A percentile compares a stretch with the other conserved stretches of the same genome.
These are phyloP conservation scores for Sicyos baderoa DNA, from an alignment of 306 rosid genomes.

Conservation along the genomic window DNA sequence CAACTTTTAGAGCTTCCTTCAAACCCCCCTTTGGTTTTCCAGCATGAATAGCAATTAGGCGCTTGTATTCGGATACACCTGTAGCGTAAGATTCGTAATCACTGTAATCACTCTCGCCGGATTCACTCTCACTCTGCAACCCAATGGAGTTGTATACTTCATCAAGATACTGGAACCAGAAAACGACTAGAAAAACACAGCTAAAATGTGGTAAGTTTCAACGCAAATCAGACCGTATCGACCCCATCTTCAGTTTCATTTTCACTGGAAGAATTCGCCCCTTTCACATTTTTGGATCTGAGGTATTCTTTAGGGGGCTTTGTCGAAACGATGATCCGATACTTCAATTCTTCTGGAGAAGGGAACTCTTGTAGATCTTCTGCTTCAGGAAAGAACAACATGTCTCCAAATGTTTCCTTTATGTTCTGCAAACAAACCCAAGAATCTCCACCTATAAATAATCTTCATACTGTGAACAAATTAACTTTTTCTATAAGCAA, in stretches of 20 bases:
- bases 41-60: slow-evolving; percentile 77
- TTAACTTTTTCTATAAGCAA: not conserved
- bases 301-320: slow-evolving; percentile 73
- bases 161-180: slow-evolving; percentile 21
- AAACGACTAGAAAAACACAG: slow-evolving; percentile 19
- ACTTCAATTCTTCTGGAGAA: slow-evolving; percentile 68
- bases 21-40: slow-evolving; percentile 71
- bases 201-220: slow-evolving; percentile 19
- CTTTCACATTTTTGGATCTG: slow-evolving; percentile 34
- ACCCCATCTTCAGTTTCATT: slow-evolving; percentile 37
- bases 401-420: slow-evolving; percentile 58
- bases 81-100: slow-evolving; percentile 40
- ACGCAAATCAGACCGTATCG: slow-evolving; percentile 23
- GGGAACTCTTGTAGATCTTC: slow-evolving; percentile 59
- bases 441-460: not conserved
- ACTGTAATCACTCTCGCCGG: slow-evolving; percentile 40
- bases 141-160: slow-evolving; percentile 15
- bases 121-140: slow-evolving; percentile 43
- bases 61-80: slow-evolving; percentile 49
- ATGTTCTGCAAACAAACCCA: slow-evolving; percentile 44
- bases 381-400: slow-evolving; percentile 50
- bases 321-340: slow-evolving; percentile 65
- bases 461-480: not conserved
- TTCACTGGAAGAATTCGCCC: slow-evolving; percentile 28
- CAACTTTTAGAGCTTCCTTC: slow-evolving; percentile 43